phyloP scores from a whole-genome alignment of 331 rosid genomes.

The Dryas integrifolia region DNA sequence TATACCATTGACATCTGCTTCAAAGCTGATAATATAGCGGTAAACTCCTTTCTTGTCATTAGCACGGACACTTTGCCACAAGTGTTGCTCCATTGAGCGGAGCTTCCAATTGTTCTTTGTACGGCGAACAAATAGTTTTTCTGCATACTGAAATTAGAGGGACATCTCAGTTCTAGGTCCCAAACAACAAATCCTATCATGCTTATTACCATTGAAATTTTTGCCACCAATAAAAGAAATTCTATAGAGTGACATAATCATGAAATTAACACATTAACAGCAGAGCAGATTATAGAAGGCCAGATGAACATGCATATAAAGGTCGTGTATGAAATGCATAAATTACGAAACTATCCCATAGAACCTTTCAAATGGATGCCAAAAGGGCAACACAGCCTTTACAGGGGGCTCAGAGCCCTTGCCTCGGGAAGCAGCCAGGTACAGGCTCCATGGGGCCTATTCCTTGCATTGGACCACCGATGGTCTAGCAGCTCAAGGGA shows the following conservation, averaged over 20 bases:
- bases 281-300: background rate
- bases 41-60: constrained; percentile 67
- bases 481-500: no score
- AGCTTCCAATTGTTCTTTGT: constrained; percentile 28
- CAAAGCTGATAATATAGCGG: constrained; percentile 48
- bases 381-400: background rate
- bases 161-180: constrained; percentile 32
- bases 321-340: background rate
- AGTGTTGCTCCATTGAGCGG: constrained; percentile 38
- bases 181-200: constrained; percentile 15
- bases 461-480: no score
- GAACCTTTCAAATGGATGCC: background rate
- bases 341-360: background rate
- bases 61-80: constrained; percentile 51
- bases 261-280: background rate
- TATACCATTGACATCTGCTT: constrained; percentile 42
- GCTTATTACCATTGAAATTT: background rate
- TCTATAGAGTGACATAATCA: background rate
- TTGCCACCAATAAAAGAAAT: background rate
- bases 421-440: no score
- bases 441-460: no score
- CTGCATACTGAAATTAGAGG: constrained; percentile 56
- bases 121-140: constrained; percentile 50
- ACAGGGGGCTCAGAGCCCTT: background rate
- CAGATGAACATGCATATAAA: background rate